Percentiles rank a stretch among this genome's conserved stretches.
Conservation (phyloP, 768 basidiomycete genomes). For the Tylopilus sp. region DNA sequence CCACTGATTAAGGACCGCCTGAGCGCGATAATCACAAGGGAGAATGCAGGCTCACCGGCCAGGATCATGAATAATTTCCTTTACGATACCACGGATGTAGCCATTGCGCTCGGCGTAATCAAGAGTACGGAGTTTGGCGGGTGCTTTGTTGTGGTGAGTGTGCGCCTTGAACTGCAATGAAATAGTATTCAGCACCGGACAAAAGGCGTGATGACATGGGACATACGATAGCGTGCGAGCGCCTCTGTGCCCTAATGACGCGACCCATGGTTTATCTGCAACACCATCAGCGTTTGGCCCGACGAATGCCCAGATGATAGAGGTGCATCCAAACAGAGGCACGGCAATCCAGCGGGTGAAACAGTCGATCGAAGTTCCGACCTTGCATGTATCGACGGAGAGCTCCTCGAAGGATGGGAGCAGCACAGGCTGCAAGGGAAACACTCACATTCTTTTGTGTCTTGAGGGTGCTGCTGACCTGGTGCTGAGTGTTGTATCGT, state of each 20-base stretch:
- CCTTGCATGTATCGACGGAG: background rate
- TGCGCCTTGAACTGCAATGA: constrained; percentile 84
- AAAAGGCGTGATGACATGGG: background rate
- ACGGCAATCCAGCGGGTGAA: constrained; percentile 14
- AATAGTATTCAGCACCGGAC: background rate
- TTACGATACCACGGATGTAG: constrained; percentile 96
- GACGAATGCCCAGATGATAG: too few relatives aligned
- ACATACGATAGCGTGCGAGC: constrained; percentile 88
- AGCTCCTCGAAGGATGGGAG: background rate
- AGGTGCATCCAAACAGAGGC: constrained; percentile 8
- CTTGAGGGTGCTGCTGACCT: constrained; percentile 15
- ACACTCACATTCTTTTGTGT: constrained; percentile 17
- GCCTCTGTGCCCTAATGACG: constrained; percentile 89
- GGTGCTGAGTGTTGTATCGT: constrained; percentile 16
- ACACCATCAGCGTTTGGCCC: constrained; percentile 11
- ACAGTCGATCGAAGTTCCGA: constrained; percentile 1
- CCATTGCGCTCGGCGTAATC: constrained; percentile 92
- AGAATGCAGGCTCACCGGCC: constrained; percentile 70
- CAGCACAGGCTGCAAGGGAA: background rate
- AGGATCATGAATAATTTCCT: constrained; percentile 99
- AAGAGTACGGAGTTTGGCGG: constrained; percentile 90
- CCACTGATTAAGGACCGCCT: constrained; percentile 50
- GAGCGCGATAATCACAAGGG: background rate
- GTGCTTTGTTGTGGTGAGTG: constrained; percentile 92
- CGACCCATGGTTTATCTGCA: constrained; percentile 78